Evolutionary conservation across 768 basidiomycete species (phyloP).

Genomic region (Phallus indusiatus): DNA sequence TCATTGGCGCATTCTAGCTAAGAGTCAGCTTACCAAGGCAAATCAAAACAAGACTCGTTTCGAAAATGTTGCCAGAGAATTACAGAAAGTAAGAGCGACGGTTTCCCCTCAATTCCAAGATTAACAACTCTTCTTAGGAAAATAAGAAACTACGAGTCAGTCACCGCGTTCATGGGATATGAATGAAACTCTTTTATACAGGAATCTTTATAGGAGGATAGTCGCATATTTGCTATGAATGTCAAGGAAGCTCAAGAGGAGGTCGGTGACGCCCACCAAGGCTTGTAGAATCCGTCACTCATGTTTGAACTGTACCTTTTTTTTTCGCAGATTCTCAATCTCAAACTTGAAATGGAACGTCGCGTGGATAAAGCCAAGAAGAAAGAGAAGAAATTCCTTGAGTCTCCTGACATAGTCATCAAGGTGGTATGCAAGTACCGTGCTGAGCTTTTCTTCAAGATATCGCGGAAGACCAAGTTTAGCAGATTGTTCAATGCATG

Average conservation of each 20-base stretch:
- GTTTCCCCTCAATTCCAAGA: background rate
- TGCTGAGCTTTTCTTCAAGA: conserved; percentile 87
- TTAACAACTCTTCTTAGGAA: conserved; percentile 40
- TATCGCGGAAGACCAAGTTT: conserved; percentile 82
- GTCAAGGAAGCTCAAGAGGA: conserved; percentile 86
- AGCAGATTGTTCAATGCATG: conserved; percentile 77
- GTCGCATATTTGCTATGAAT: conserved; percentile 66
- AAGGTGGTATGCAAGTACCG: conserved; percentile 85
- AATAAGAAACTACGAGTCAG: conserved; percentile 81
- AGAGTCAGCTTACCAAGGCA: conserved; percentile 76
- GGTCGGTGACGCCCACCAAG: conserved; percentile 28
- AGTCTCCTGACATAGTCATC: conserved; percentile 84
- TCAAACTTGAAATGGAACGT: conserved; percentile 76
- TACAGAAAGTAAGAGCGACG: conserved; percentile 62
- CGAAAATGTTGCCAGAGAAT: conserved; percentile 80
- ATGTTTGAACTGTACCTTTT: background rate
- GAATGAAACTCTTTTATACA: conserved; percentile 8
- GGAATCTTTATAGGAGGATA: conserved; percentile 55
- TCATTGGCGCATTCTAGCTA: conserved; percentile 41
- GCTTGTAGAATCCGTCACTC: background rate
- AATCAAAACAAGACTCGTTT: conserved; percentile 85
- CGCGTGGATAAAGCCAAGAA: conserved; percentile 70
- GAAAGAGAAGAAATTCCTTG: conserved; percentile 73
- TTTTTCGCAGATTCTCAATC: conserved; percentile 57
- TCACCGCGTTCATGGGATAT: conserved; percentile 14